Evolutionary conservation across 1,139 yeast genomes (phyloP).

Genomic region (Taphrina flavorubra): DNA sequence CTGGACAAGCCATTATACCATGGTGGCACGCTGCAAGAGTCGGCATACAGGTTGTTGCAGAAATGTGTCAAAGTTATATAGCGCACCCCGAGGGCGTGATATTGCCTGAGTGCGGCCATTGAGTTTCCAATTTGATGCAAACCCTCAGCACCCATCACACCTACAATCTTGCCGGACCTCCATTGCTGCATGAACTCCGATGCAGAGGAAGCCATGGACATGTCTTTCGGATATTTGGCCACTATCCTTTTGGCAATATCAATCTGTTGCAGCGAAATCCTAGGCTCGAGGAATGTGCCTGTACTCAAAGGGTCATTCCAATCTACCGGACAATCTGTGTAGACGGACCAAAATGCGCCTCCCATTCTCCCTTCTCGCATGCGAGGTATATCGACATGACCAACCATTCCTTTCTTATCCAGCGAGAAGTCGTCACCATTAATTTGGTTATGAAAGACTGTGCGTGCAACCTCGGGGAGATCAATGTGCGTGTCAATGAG

Average conservation of each 20-base stretch:
- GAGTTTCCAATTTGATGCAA: slow-evolving; percentile 61
- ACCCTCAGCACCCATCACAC: slow-evolving; percentile 62
- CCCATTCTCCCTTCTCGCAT: slow-evolving; percentile 57
- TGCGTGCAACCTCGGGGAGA: slow-evolving; percentile 57
- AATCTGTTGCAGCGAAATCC: slow-evolving; percentile 62
- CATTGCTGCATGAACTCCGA: slow-evolving; percentile 55
- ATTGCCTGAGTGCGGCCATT: slow-evolving; percentile 59
- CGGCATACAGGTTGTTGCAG: slow-evolving; percentile 64
- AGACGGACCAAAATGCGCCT: slow-evolving; percentile 56
- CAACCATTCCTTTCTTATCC: slow-evolving; percentile 49
- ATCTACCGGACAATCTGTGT: slow-evolving; percentile 27
- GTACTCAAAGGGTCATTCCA: slow-evolving; percentile 47
- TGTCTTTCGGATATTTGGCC: slow-evolving; percentile 53
- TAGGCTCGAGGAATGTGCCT: slow-evolving; percentile 54
- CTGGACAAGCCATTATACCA: slow-evolving; percentile 57
- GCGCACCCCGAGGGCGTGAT: slow-evolving; percentile 59
- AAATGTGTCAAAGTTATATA: slow-evolving; percentile 62
- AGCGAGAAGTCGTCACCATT: slow-evolving; percentile 51
- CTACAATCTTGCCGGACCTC: slow-evolving; percentile 53
- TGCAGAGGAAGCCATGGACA: slow-evolving; percentile 55
- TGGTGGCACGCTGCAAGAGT: slow-evolving; percentile 56
- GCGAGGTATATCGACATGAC: slow-evolving; percentile 56
- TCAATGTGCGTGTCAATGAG: slow-evolving; percentile 61
- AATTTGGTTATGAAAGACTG: slow-evolving; percentile 57
- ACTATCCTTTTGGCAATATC: slow-evolving; percentile 59